These are phyloP conservation scores for Bruguiera parviflora DNA, from an alignment of 345 rosid genomes.

Conservation along the genomic window DNA sequence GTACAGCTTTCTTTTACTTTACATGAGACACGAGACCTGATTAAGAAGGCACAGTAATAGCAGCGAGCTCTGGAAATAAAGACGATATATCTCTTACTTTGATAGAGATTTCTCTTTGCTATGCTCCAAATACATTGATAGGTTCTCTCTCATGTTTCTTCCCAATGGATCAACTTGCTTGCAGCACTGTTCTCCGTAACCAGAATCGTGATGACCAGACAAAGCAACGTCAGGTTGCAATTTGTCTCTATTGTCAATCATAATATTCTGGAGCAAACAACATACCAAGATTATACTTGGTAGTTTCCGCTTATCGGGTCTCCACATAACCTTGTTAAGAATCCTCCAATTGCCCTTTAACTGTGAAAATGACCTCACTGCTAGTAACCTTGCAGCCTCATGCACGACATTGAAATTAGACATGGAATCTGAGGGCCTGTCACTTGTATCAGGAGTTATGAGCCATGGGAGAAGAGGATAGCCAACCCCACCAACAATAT, in stretches of 20 bases:
- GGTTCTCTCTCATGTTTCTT: conserved; percentile 43
- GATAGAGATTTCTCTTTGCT: conserved; percentile 19
- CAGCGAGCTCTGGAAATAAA: neutral
- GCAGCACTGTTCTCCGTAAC: conserved; percentile 60
- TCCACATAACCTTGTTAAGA: conserved; percentile 93
- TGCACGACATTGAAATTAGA: conserved; percentile 49
- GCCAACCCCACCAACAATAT: conserved; percentile 65
- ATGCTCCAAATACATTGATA: conserved; percentile 49
- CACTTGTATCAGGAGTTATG: conserved; percentile 57
- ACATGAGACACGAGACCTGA: neutral
- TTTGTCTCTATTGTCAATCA: conserved; percentile 69
- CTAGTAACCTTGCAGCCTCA: conserved; percentile 62
- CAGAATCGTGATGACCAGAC: conserved; percentile 64
- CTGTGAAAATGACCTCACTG: conserved; percentile 66
- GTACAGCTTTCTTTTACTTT: too few relatives aligned
- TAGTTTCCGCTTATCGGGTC: conserved; percentile 84
- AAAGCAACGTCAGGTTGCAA: conserved; percentile 65
- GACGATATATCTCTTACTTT: conserved; percentile 3
- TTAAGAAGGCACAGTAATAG: neutral
- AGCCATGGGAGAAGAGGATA: conserved; percentile 96
- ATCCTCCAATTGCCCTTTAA: conserved; percentile 93
- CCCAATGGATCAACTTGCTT: conserved; percentile 63
- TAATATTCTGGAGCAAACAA: conserved; percentile 82
- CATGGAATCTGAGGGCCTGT: conserved; percentile 31
- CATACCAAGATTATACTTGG: conserved; percentile 86